phyloP scores from a whole-genome alignment of 176 grass and related monocot genomes.

The Triticum urartu region DNA sequence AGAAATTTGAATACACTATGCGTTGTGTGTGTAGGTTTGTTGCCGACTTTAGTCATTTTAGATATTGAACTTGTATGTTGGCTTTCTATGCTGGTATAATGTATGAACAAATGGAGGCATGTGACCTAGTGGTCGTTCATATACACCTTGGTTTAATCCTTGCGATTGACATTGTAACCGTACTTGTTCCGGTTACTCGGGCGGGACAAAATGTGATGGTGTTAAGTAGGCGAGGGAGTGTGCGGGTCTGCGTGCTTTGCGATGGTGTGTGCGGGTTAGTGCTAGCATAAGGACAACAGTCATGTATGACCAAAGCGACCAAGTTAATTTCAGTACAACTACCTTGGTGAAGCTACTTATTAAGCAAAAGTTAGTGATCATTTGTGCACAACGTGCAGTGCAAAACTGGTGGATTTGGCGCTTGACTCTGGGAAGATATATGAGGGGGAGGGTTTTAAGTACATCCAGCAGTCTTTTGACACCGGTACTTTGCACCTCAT shows the following conservation, averaged over 20 bases:
- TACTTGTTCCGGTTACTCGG: background rate
- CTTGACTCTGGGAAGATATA: conserved; percentile 84
- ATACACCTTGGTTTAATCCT: background rate
- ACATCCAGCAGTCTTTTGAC: conserved; percentile 74
- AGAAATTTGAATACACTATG: too few relatives aligned
- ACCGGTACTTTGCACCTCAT: conserved; percentile 85
- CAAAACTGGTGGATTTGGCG: conserved; percentile 79
- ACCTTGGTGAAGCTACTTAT: background rate
- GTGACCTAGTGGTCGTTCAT: background rate
- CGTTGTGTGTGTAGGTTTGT: too few relatives aligned
- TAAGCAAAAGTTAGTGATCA: background rate
- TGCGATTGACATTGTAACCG: background rate
- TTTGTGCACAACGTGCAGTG: conserved; percentile 32
- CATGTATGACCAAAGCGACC: background rate
- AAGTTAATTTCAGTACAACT: background rate
- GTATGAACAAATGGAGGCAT: background rate
- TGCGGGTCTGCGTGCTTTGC: too few relatives aligned
- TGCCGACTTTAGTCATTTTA: background rate
- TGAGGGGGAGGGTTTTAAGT: conserved; percentile 78
- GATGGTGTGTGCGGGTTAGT: background rate
- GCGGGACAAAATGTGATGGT: too few relatives aligned
- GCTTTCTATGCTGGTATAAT: background rate
- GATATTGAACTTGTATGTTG: background rate
- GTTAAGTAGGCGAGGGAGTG: too few relatives aligned
- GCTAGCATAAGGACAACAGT: background rate